Base-by-base conservation (phyloP, 2,329 filamentous ascomycete species). In the Diaporthe ampelina region DNA sequence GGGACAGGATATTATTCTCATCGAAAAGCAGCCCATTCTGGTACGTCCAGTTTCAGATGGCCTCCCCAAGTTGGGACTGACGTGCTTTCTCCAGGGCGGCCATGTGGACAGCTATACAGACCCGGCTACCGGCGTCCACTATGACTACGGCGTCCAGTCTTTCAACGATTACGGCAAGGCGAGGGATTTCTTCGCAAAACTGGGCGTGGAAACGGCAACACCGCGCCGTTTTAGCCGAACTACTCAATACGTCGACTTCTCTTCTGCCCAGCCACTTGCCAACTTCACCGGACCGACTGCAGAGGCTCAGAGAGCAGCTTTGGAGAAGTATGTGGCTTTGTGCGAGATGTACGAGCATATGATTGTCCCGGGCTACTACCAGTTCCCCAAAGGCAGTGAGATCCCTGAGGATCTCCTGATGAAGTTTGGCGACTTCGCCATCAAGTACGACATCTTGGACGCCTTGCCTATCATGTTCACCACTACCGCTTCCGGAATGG, bases 381-480 rank as follows among this genome's bases (percentile, higher is more conserved):
- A 84, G 74, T 87, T 86, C 74, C 84, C 86, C 29, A 79, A 88
- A 0, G 84, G 86, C 0, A 76, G 80, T 21, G 78, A 81, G 35
- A 84, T 88, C 5, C 86, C 87, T 0, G 81, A 82, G 26, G 87
- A 88, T n/a, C 79, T 90, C 1, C 77, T 86, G 29, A 78, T 88
- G 8, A 83, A 86, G 1, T 89, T 86, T 73, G 83, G 85, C 40
- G 81, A 87, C 8, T 89, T 88, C 71, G 80, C 86, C 19, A 77
- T 80, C 45, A 88, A 89, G 78, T 84, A 89, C 78, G 78, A 81
- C n/a, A 78, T 90, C 5, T 78, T 82, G 40, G 84, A 82, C 37
- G 80, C 84, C 4, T 81, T 87, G 1, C 81, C 81, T 26, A 79
- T 82, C 15, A 81, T 87, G 19, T 86, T 82, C 74, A 77, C 78